Evolutionary conservation across 2,329 filamentous ascomycete genomes (phyloP), one percentile per base, ranked within the genome.

Genomic region (Fonsecaea monophora): DNA sequence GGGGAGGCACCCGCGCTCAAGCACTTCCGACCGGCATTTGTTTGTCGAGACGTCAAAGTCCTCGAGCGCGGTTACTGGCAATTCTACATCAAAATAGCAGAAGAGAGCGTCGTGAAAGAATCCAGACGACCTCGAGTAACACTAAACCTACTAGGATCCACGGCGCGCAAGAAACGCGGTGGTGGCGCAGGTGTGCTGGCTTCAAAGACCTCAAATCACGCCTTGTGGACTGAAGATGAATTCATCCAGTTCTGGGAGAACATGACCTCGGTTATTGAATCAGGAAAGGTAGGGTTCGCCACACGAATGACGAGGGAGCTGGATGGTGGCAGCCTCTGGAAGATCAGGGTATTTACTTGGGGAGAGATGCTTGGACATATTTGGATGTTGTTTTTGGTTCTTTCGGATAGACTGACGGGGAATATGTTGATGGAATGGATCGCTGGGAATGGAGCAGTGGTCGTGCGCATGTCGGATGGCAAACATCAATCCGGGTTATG

Each of bases 11-110:
- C 85, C 15, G 78, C 88, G 3, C 70, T 78, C 0, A 82, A 80
- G 2, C 83, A 84, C 3, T 92, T 86, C 76, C 81, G 77, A 4
- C 88, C 89, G 0, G 70, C 73, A 4, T 69, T 77, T 1, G 82
- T 85, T 60, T 78, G 78, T 1, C 82, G 89, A 3, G 74, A 77
- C 0, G 78, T 90, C 1, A 78, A 83, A 2, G 78, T 79, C 0
- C 85, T 90, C 42, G 92, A 96, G 76, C 84, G 94, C 15, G 94
- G 93, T 0, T 88, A 91, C 77, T 97, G 94, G 94, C 77, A 82
- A 2, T 73, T 97, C 4, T 81, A 81, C 5, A 84, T 88, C 15
- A 86, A 87, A 57, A 79, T 96, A 38, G 79, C 50, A 21, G 59
- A 65, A 21, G 48, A 25, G 13, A 18, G 25, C 21, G 32, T 35